Evolutionary conservation across 257 asterid genomes (phyloP).

Genomic region (Penstemon barbatus): DNA sequence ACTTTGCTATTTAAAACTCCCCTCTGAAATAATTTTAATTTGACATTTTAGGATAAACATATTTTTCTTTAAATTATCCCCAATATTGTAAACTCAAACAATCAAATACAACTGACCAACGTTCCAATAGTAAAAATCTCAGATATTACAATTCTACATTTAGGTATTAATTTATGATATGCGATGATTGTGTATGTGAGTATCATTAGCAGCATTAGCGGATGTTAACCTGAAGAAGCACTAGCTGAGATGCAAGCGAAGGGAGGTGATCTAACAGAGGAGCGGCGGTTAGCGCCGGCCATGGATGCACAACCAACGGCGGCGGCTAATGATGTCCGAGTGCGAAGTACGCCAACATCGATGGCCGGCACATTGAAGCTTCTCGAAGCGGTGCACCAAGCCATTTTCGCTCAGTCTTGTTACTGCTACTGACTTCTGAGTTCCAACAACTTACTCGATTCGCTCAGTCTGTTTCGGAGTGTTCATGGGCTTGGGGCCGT

Average conservation of each 20-base stretch:
- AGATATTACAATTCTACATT: constrained; percentile 12
- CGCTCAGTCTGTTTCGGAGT: too few species aligned
- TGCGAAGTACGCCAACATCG: constrained; percentile 50
- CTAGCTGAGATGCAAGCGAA: constrained; percentile 71
- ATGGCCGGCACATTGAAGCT: constrained; percentile 68
- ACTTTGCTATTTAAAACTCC: not conserved
- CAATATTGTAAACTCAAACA: too few species aligned
- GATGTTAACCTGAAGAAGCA: constrained; percentile 24
- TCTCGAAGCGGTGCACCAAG: constrained; percentile 79
- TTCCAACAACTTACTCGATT: too few species aligned
- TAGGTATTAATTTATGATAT: not conserved
- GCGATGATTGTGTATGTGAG: too few species aligned
- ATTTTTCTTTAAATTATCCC: too few species aligned
- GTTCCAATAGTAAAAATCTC: not conserved
- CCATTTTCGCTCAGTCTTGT: constrained; percentile 41
- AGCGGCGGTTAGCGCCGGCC: constrained; percentile 52
- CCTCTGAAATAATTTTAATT: not conserved
- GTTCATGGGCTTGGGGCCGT: too few species aligned
- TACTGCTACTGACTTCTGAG: not conserved
- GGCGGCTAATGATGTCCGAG: constrained; percentile 49
- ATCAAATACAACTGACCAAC: not conserved
- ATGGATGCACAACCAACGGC: constrained; percentile 60
- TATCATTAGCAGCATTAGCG: not conserved
- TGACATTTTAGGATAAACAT: not conserved
- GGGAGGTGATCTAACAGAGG: constrained; percentile 48